Conservation (phyloP, 2,329 filamentous ascomycete species). For the Stylonectria norvegica region DNA sequence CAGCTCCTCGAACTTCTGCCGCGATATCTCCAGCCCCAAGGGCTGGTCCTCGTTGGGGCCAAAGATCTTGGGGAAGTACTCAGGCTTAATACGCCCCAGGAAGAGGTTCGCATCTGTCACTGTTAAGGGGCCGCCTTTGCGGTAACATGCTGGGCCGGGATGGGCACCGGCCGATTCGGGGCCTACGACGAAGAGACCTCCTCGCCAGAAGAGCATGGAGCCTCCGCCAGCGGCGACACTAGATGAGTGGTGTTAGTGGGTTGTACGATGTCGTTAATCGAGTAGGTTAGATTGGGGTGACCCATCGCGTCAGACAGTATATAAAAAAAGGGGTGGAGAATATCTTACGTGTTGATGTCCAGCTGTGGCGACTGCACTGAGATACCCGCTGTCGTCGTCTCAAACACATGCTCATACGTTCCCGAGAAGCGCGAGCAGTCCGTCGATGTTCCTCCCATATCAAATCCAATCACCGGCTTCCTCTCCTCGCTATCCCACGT, state of each 20-base stretch:
- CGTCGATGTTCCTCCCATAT: slow-evolving; percentile 69
- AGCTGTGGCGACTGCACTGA: slow-evolving; percentile 76
- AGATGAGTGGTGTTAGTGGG: neutral
- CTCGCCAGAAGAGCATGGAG: slow-evolving; percentile 66
- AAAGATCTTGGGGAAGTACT: slow-evolving; percentile 72
- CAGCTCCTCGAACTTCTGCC: slow-evolving; percentile 40
- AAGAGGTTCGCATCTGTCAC: slow-evolving; percentile 71
- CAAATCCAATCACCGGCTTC: slow-evolving; percentile 71
- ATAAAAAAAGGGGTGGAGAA: too few species aligned
- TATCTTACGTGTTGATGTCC: slow-evolving; percentile 66
- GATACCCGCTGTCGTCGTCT: slow-evolving; percentile 74
- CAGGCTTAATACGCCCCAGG: slow-evolving; percentile 56
- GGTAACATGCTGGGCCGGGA: slow-evolving; percentile 69
- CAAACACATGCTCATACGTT: slow-evolving; percentile 51
- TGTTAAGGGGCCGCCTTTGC: slow-evolving; percentile 68
- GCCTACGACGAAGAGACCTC: slow-evolving; percentile 70
- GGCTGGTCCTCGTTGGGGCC: slow-evolving; percentile 62
- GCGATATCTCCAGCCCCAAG: slow-evolving; percentile 40
- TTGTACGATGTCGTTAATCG: neutral
- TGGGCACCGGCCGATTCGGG: slow-evolving; percentile 69
- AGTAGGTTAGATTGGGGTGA: neutral
- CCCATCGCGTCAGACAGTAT: neutral
- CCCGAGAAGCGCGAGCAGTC: slow-evolving; percentile 67
- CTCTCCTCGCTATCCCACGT: slow-evolving; percentile 66
- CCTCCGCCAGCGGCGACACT: slow-evolving; percentile 69